These are phyloP conservation scores for Letharia lupina DNA, from an alignment of 495 filamentous ascomycete genomes.

Conservation along the genomic window DNA sequence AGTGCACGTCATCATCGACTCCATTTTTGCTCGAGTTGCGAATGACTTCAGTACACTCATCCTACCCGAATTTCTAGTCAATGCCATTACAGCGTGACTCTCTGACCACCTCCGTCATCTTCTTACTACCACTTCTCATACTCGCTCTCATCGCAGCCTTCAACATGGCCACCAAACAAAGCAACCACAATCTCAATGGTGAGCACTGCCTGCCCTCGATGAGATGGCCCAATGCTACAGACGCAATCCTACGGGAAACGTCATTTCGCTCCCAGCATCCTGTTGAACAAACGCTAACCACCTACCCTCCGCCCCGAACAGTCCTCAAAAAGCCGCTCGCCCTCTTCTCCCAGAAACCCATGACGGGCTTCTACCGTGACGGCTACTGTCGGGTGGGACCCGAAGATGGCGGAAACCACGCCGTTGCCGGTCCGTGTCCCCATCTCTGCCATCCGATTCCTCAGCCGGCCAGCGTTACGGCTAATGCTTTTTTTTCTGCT, in stretches of 20 bases:
- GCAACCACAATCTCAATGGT: conserved; percentile 48
- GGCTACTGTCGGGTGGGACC: conserved; percentile 49
- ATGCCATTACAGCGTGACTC: conserved; percentile 10
- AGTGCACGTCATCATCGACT: neutral
- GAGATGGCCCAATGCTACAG: neutral
- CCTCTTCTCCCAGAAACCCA: conserved; percentile 46
- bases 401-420: conserved; percentile 42
- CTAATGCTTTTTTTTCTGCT: neutral
- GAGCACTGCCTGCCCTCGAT: conserved; percentile 4
- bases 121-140: conserved; percentile 14
- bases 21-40: neutral
- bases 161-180: conserved; percentile 46
- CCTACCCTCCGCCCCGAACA: conserved; percentile 19
- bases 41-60: neutral
- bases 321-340: conserved; percentile 50
- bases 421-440: conserved; percentile 30
- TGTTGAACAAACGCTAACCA: neutral
- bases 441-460: neutral
- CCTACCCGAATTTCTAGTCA: neutral
- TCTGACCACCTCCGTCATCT: conserved; percentile 1
- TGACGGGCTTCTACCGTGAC: conserved; percentile 52
- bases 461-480: neutral
- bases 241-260: neutral
- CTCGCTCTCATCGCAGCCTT: conserved; percentile 8
- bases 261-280: neutral